Evolutionary conservation across 768 basidiomycete species (phyloP).

Genomic region (Strobilomyces dryophilus): DNA sequence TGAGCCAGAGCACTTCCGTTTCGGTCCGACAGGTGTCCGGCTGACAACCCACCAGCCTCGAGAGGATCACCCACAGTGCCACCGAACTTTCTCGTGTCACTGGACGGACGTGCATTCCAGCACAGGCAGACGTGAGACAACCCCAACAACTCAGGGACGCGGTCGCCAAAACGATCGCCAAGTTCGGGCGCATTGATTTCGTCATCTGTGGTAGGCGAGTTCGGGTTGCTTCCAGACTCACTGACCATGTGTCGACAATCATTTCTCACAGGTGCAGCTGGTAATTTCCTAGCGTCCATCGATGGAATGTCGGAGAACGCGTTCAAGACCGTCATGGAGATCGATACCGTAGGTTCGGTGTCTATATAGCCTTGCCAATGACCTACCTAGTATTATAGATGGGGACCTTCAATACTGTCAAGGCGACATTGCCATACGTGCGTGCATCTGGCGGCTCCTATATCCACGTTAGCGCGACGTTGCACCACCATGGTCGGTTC

Average conservation of each 20-base stretch:
- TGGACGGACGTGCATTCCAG: constrained; percentile 64
- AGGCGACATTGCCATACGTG: constrained; percentile 78
- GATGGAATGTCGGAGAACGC: constrained; percentile 81
- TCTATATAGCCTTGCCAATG: neutral
- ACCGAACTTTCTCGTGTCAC: constrained; percentile 67
- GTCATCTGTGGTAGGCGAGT: constrained; percentile 78
- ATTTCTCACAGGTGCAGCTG: constrained; percentile 72
- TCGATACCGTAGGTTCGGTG: constrained; percentile 67
- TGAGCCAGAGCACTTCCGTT: constrained; percentile 33
- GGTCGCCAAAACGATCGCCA: constrained; percentile 66
- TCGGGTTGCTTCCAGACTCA: neutral
- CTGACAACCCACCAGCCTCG: constrained; percentile 43
- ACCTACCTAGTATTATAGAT: constrained; percentile 42
- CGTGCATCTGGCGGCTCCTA: constrained; percentile 74
- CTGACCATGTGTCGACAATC: neutral
- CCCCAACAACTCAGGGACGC: constrained; percentile 70
- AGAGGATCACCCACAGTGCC: constrained; percentile 66
- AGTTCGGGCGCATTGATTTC: constrained; percentile 87
- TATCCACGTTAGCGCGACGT: constrained; percentile 83
- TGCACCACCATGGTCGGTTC: constrained; percentile 72
- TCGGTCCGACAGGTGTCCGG: neutral
- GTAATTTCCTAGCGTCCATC: constrained; percentile 92
- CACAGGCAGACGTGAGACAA: constrained; percentile 80
- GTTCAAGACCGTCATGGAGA: constrained; percentile 90
- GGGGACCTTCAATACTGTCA: constrained; percentile 92